A percentile compares a stretch with the other conserved stretches of the same genome.
Evolutionary conservation across 495 filamentous ascomycete species (phyloP).

Genomic region (Penicillium soppii): DNA sequence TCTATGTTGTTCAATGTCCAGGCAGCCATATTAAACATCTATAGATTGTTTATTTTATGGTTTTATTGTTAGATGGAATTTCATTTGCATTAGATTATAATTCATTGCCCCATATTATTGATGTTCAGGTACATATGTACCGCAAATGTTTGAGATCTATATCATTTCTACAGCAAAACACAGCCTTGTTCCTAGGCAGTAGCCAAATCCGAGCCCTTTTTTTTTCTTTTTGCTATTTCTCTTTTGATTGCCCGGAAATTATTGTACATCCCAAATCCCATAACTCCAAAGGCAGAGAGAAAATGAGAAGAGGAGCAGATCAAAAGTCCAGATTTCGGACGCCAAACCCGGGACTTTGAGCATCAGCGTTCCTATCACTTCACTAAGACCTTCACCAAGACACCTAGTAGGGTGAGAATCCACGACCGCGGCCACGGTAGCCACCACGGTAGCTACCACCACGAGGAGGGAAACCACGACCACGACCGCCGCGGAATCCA

Average conservation of each 20-base stretch:
- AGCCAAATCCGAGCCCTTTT: too few relatives aligned
- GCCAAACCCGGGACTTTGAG: constrained; percentile 1
- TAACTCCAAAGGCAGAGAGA: constrained; percentile 36
- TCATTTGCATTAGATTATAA: too few relatives aligned
- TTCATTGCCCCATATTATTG: too few relatives aligned
- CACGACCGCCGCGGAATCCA: constrained; percentile 63
- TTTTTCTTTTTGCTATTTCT: constrained; percentile 1
- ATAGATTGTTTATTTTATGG: too few relatives aligned
- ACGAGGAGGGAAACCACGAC: constrained; percentile 63
- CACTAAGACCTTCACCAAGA: constrained; percentile 4
- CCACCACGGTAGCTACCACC: constrained; percentile 80
- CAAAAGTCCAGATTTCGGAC: constrained; percentile 2
- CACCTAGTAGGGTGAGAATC: constrained; percentile 75
- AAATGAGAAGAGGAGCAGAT: constrained; percentile 9
- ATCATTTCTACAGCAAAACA: too few relatives aligned
- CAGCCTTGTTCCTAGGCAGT: too few relatives aligned
- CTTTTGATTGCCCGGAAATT: constrained; percentile 24
- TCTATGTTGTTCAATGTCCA: neutral
- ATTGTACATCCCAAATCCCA: constrained; percentile 35
- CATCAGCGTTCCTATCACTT: too few relatives aligned
- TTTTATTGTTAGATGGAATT: too few relatives aligned
- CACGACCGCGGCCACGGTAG: constrained; percentile 71
- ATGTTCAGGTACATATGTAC: too few relatives aligned
- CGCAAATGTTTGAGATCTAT: too few relatives aligned
- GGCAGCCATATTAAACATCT: constrained; percentile 2